These are phyloP conservation scores for Saururus chinensis DNA, from an alignment of 164 flowering plant genomes.

Conservation along the genomic window DNA sequence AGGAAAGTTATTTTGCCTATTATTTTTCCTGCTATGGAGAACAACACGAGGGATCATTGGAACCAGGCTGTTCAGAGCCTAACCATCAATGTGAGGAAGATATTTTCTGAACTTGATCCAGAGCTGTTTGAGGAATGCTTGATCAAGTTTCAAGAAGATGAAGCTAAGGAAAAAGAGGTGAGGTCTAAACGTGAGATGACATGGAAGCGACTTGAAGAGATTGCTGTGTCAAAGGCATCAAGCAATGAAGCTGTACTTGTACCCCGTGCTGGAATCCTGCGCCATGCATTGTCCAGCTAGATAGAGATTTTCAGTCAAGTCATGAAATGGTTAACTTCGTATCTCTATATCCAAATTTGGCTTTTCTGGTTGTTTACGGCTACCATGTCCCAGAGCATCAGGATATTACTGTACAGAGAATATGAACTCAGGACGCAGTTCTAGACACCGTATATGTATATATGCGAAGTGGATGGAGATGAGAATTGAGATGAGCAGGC, in stretches of 20 bases:
- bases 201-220: slow-evolving; percentile 67
- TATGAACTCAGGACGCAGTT: slow-evolving; percentile 3
- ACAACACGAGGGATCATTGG: slow-evolving; percentile 62
- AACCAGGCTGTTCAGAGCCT: slow-evolving; percentile 73
- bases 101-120: slow-evolving; percentile 57
- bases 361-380: slow-evolving; percentile 14
- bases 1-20: slow-evolving; percentile 57
- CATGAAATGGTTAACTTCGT: slow-evolving; percentile 1
- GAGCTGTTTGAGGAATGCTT: slow-evolving; percentile 63
- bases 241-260: slow-evolving; percentile 44
- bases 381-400: slow-evolving; percentile 9
- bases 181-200: slow-evolving; percentile 37
- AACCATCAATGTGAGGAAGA: slow-evolving; percentile 62
- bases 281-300: slow-evolving; percentile 13
- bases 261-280: slow-evolving; percentile 8
- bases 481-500: slow-evolving; percentile 3
- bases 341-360: not conserved
- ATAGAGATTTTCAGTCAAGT: slow-evolving; percentile 1
- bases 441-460: slow-evolving; percentile 14
- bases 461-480: not conserved
- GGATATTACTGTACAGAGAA: slow-evolving; percentile 14
- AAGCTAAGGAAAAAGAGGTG: slow-evolving; percentile 33
- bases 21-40: slow-evolving; percentile 66
- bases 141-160: slow-evolving; percentile 53
- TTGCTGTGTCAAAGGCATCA: slow-evolving; percentile 44